phyloP scores from a whole-genome alignment of 495 filamentous ascomycete species.

The Penicillium pulvis region DNA sequence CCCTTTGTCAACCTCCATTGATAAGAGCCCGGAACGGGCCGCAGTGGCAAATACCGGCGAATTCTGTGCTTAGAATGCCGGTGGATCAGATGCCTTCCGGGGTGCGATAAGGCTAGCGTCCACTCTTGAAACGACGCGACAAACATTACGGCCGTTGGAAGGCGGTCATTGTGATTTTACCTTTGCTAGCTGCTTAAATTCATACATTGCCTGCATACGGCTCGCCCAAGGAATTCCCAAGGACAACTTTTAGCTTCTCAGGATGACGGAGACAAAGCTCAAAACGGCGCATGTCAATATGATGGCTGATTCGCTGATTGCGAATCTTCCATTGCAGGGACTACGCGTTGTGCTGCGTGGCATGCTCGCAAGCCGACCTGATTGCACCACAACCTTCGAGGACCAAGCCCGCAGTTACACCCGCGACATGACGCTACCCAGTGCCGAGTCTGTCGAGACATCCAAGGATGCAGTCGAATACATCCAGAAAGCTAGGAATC shows the following conservation, averaged over 20 bases:
- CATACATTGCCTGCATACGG: not conserved
- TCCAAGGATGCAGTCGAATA: constrained; percentile 2
- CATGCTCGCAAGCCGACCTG: constrained; percentile 17
- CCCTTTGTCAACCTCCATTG: not conserved
- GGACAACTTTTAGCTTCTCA: constrained; percentile 7
- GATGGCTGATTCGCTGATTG: constrained; percentile 37
- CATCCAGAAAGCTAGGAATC: constrained; percentile 8
- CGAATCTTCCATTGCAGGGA: constrained; percentile 28
- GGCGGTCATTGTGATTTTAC: not conserved
- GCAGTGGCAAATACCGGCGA: constrained; percentile 5
- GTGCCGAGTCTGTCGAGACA: constrained; percentile 13
- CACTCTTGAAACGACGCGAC: not conserved
- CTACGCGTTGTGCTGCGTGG: constrained; percentile 28
- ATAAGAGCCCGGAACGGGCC: constrained; percentile 1
- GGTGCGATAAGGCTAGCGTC: constrained; percentile 1
- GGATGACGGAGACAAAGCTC: constrained; percentile 5
- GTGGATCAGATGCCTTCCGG: constrained; percentile 4
- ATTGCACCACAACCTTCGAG: constrained; percentile 26
- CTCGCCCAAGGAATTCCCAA: constrained; percentile 4
- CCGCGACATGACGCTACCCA: constrained; percentile 1
- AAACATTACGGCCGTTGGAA: not conserved
- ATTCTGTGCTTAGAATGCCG: constrained; percentile 3
- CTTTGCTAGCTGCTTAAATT: constrained; percentile 5
- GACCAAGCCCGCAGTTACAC: constrained; percentile 18
- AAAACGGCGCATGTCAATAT: constrained; percentile 35